Base-by-base conservation (phyloP, 2,329 filamentous ascomycete genomes). In the Calonectria pseudoturangicola region DNA sequence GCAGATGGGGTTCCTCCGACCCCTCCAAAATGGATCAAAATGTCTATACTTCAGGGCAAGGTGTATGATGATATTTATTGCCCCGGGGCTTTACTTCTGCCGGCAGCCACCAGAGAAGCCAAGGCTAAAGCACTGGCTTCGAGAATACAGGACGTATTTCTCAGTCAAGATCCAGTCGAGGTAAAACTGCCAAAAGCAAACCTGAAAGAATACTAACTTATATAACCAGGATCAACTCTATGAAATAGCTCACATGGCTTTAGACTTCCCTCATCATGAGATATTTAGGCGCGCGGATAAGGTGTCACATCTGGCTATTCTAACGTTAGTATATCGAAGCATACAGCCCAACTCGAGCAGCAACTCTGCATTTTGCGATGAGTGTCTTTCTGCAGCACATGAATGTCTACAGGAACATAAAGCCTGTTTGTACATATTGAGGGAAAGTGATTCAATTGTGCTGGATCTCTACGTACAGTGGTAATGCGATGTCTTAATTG, bases 21-120 rank as follows among this genome's bases (percentile, higher is more conserved):
- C 9, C n/a, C 33, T 15, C 36, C 54, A 10, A 60, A 60, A 41
- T 60, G 54, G 54, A 18, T 60, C 54, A 60, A 60, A 30, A 18
- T 27, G 15, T 16, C 18, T 9, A 41, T 60, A 12, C 21, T 60
- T 7, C 54, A 60, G 27, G 54, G 54, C n/a, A 60, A 12, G 21
- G 12, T 60, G 5, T 60, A 25, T 21, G 54, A 60, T 7, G 54
- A 60, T 7, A 41, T 60, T 8, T 60, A 60, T 18, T 27, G 54
- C 13, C 54, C 54, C 15, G 39, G n/a, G n/a, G 54, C 54, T 8
- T 60, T 60, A 21, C 54, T 60, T n/a, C 54, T 41, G 25, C 36
- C 39, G 15, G 18, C 54, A 16, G 36, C 33, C 6, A 21, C 39
- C n/a, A 41, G 54, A 60, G 54, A 60, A 12, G 36, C 15, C 2